These are phyloP conservation scores for Amphirosellinia nigrospora DNA, from an alignment of 495 filamentous ascomycete genomes.

Conservation along the genomic window DNA sequence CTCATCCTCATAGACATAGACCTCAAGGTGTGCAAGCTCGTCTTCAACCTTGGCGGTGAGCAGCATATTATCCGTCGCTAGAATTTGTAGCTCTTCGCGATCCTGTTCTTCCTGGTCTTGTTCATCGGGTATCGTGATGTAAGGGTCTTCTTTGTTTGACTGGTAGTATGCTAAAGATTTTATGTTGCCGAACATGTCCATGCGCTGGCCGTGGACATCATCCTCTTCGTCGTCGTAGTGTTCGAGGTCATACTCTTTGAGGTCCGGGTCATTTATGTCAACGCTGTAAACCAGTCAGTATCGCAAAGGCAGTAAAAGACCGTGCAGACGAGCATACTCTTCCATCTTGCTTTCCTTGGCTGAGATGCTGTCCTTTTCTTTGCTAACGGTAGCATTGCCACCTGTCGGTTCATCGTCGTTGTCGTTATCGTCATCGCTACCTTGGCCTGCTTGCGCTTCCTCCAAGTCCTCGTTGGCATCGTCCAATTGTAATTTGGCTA, in stretches of 20 bases:
- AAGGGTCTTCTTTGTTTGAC: conserved; percentile 91
- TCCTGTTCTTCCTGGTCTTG: conserved; percentile 82
- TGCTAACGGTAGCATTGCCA: conserved; percentile 27
- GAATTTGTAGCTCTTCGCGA: conserved; percentile 90
- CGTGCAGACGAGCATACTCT: conserved; percentile 41
- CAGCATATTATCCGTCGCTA: conserved; percentile 89
- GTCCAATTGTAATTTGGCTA: conserved; percentile 90
- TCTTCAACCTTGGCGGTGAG: conserved; percentile 94
- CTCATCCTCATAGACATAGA: conserved; percentile 95
- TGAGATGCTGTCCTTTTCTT: conserved; percentile 36
- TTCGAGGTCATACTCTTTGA: conserved; percentile 94
- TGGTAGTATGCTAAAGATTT: conserved; percentile 92
- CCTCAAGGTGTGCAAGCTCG: conserved; percentile 93
- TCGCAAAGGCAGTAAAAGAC: not conserved
- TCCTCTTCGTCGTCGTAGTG: conserved; percentile 86
- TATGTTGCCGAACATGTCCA: conserved; percentile 95
- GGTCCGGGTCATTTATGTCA: conserved; percentile 75
- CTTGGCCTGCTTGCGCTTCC: conserved; percentile 59
- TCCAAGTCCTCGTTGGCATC: conserved; percentile 87
- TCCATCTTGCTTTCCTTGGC: conserved; percentile 38
- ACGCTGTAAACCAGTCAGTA: conserved; percentile 37
- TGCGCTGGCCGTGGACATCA: conserved; percentile 66
- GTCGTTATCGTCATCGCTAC: conserved; percentile 31
- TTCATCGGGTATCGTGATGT: conserved; percentile 82
- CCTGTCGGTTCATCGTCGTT: conserved; percentile 28